These are phyloP conservation scores for Citrullus colocynthis DNA, from an alignment of 306 rosid species.

Conservation along the genomic window DNA sequence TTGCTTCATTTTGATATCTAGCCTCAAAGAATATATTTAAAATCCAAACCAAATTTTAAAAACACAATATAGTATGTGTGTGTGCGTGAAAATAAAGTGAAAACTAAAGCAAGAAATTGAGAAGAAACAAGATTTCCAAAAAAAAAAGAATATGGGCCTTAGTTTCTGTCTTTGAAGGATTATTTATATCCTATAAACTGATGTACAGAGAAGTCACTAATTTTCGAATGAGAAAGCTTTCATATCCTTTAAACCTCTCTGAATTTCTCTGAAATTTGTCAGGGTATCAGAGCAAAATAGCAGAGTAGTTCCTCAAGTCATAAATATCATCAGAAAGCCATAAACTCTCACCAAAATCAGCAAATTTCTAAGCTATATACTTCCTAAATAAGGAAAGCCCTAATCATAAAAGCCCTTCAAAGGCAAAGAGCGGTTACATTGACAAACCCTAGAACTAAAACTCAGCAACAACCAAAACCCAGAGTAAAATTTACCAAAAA, in stretches of 20 bases:
- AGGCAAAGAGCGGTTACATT: not conserved
- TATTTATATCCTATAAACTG: not conserved
- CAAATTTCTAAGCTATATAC: not conserved
- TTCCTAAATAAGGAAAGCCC: not conserved
- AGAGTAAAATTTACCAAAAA: not conserved
- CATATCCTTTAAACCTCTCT: not conserved
- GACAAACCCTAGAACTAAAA: slow-evolving; percentile 3
- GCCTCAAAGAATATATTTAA: too few relatives aligned
- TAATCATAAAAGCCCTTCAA: not conserved
- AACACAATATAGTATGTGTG: too few relatives aligned
- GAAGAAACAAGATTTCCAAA: too few relatives aligned
- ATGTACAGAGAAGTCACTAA: not conserved
- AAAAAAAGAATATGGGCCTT: too few relatives aligned
- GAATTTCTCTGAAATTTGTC: not conserved
- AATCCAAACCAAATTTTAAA: too few relatives aligned
- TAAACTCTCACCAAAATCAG: not conserved
- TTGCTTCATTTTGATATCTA: too few relatives aligned
- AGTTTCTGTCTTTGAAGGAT: not conserved
- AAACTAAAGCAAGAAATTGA: too few relatives aligned
- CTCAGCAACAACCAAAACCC: not conserved
- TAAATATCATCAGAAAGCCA: not conserved
- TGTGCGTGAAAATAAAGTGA: too few relatives aligned
- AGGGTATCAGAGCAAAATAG: not conserved
- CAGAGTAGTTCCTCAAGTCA: not conserved
- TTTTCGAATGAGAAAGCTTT: not conserved